Evolutionary conservation across 2,329 filamentous ascomycete species (phyloP), one percentile per base, ranked within the genome.

Genomic region (Sordariomycetes sp.): DNA sequence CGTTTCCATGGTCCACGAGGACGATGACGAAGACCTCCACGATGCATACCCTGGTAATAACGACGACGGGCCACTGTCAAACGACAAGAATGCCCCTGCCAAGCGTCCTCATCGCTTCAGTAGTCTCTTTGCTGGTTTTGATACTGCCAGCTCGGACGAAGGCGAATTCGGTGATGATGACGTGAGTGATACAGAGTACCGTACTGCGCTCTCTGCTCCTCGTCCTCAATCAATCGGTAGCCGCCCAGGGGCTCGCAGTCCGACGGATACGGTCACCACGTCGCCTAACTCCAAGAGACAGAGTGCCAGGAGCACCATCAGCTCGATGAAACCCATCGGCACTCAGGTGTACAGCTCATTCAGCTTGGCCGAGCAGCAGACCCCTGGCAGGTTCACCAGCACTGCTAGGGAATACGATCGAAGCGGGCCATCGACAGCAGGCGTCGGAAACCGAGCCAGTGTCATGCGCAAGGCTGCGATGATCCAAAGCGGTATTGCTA

Each of bases 121-220:
- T 57, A 92, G 84, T 50, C 64, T 93, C n/a, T 92, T 92, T 55
- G 83, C 85, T 21, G 85, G 85, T 0, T 92, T 93, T 44, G 84
- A 90, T 30, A 75, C 75, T 10, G 68, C 66, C 29, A 86, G 77
- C 47, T 80, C 79, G 7, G 79, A 79, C 29, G 79, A 84, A 36
- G 64, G 52, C 3, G 75, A 81, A 19, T 79, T 79, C 53, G 63
- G 57, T 20, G 75, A 79, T 39, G 63, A 55, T 4, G 76, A 82
- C 32, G 42, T 73, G 40, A 81, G 74, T 46, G 82, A 85, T 44
- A 70, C 72, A 2, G 81, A 86, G 45, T 83, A 71, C 53, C 66
- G 71, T 38, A 83, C 79, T 5, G 74, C 75, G 3, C 59, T 83
- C 12, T 77, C 76, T 9, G 77, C 78, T 0, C 79, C 78, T 1